phyloP scores from a whole-genome alignment of 108 stramenopile species.

The Aurantiochytrium sp. region DNA sequence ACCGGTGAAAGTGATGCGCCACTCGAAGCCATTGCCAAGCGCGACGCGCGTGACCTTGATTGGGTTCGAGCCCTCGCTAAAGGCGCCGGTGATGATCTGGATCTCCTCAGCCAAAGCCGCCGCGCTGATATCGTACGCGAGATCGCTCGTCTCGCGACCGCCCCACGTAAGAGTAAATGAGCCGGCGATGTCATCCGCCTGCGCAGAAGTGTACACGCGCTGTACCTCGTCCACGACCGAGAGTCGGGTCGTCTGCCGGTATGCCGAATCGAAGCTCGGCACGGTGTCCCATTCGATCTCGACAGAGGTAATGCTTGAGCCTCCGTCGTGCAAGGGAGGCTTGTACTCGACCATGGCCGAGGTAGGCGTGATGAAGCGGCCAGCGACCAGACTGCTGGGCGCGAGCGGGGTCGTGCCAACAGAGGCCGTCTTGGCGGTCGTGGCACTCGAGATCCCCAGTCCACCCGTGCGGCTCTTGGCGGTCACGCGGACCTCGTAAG shows the following conservation, averaged over 20 bases:
- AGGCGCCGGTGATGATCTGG: slow-evolving; percentile 38
- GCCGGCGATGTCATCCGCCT: slow-evolving; percentile 54
- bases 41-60: slow-evolving; percentile 48
- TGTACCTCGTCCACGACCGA: slow-evolving; percentile 67
- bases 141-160: slow-evolving; percentile 48
- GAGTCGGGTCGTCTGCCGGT: slow-evolving; percentile 61
- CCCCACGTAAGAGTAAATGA: slow-evolving; percentile 72
- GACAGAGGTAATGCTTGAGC: slow-evolving; percentile 64
- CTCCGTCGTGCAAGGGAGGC: slow-evolving; percentile 64
- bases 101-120: slow-evolving; percentile 50
- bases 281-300: slow-evolving; percentile 69
- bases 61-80: slow-evolving; percentile 42
- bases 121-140: slow-evolving; percentile 52
- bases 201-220: slow-evolving; percentile 57
- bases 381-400: slow-evolving; percentile 53
- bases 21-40: slow-evolving; percentile 68
- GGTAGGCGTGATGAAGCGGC: slow-evolving; percentile 41
- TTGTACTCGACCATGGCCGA: slow-evolving; percentile 48
- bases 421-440: not conserved
- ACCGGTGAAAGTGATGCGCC: slow-evolving; percentile 65
- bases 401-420: slow-evolving; percentile 41
- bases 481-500: slow-evolving; percentile 33
- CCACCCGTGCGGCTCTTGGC: slow-evolving; percentile 30
- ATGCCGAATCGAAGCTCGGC: slow-evolving; percentile 49
- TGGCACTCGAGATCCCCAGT: not conserved